These are phyloP conservation scores for Microdochium paspali DNA, from an alignment of 2,329 filamentous ascomycete genomes.

Conservation along the genomic window DNA sequence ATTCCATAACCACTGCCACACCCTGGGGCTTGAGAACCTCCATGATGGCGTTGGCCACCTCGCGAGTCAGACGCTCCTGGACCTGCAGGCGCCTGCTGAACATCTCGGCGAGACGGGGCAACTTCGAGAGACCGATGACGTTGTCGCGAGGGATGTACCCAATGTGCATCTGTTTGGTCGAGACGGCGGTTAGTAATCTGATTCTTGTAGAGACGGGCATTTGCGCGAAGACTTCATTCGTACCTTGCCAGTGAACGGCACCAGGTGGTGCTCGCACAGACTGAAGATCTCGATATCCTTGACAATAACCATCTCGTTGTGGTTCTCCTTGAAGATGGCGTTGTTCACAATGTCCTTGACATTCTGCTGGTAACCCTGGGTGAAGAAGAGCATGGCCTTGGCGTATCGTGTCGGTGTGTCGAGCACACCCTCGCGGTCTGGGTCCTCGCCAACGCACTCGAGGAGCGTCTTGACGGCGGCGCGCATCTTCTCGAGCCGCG, in stretches of 20 bases:
- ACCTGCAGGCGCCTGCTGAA: constrained; percentile 90
- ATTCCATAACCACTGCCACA: constrained; percentile 96
- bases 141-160: constrained; percentile 90
- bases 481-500: constrained; percentile 47
- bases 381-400: constrained; percentile 92
- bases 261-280: constrained; percentile 93
- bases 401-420: constrained; percentile 79
- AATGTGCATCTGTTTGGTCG: constrained; percentile 74
- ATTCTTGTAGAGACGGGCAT: neutral
- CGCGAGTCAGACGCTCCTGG: constrained; percentile 91
- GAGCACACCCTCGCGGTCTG: constrained; percentile 53
- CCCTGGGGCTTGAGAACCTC: constrained; percentile 90
- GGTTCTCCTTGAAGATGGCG: constrained; percentile 91
- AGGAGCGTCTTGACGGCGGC: constrained; percentile 57
- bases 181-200: constrained; percentile 3
- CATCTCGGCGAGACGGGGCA: constrained; percentile 94
- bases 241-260: constrained; percentile 93
- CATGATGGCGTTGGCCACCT: constrained; percentile 88
- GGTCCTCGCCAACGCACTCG: constrained; percentile 61
- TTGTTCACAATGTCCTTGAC: constrained; percentile 84
- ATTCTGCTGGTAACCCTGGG: constrained; percentile 94
- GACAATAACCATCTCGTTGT: constrained; percentile 95
- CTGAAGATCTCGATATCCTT: constrained; percentile 96
- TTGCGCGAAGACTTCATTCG: constrained; percentile 4
- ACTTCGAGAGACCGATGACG: constrained; percentile 87